These are phyloP conservation scores for Cladorrhinum samala DNA, from an alignment of 495 filamentous ascomycete genomes.

Conservation along the genomic window DNA sequence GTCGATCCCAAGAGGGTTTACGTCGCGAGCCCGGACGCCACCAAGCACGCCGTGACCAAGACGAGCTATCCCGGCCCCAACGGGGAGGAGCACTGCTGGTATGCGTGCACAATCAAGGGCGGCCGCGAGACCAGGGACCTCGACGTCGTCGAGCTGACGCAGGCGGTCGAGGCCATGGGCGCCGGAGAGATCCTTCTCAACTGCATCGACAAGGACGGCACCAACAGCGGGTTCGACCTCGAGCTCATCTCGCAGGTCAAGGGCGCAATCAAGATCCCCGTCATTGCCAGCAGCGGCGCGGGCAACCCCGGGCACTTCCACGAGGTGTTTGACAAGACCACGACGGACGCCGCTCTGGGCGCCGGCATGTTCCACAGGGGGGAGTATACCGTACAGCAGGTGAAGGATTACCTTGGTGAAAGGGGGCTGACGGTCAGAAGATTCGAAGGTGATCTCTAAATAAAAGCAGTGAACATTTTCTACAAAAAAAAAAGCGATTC, in stretches of 20 bases:
- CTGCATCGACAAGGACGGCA: conserved; percentile 96
- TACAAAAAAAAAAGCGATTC: neutral
- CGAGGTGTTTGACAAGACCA: conserved; percentile 81
- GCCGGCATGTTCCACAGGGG: conserved; percentile 97
- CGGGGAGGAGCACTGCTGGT: conserved; percentile 88
- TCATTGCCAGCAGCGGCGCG: conserved; percentile 92
- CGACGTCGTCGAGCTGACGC: conserved; percentile 79
- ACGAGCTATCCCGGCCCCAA: conserved; percentile 63
- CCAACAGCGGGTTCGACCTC: conserved; percentile 89
- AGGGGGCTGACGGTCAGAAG: conserved; percentile 69
- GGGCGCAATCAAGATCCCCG: conserved; percentile 73
- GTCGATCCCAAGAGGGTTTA: conserved; percentile 91
- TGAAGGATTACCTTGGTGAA: conserved; percentile 75
- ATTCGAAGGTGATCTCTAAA: conserved; percentile 52
- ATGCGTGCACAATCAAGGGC: conserved; percentile 94
- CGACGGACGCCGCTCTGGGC: conserved; percentile 86
- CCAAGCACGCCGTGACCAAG: conserved; percentile 69
- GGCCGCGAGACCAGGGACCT: conserved; percentile 86
- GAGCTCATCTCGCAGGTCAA: conserved; percentile 90
- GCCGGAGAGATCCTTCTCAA: conserved; percentile 92
- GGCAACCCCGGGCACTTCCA: conserved; percentile 84
- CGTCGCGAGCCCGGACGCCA: conserved; percentile 64
- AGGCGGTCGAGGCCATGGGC: conserved; percentile 93
- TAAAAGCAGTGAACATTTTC: conserved; percentile 14
- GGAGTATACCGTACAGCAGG: conserved; percentile 89